Conservation (phyloP, 768 basidiomycete species). For the Nidula microcarpa region DNA sequence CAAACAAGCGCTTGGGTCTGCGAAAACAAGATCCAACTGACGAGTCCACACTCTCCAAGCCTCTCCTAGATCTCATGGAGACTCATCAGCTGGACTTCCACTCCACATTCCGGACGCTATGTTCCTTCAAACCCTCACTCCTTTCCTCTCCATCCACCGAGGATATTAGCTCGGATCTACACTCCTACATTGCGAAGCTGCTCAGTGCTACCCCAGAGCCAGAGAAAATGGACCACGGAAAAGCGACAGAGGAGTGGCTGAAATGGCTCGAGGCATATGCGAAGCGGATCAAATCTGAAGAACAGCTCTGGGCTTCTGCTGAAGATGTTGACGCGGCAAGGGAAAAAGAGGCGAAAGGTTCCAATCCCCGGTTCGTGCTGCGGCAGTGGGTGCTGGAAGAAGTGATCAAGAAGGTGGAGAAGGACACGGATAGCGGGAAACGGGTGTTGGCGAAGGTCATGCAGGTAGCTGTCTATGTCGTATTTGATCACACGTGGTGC, state of each 20-base stretch:
- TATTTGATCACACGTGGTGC: not conserved
- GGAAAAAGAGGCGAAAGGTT: conserved; percentile 44
- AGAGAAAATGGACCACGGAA: conserved; percentile 35
- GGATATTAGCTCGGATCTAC: conserved; percentile 19
- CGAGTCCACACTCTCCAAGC: conserved; percentile 55
- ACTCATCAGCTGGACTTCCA: conserved; percentile 83
- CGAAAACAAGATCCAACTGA: conserved; percentile 53
- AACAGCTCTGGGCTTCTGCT: conserved; percentile 34
- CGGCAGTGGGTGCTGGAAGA: conserved; percentile 97
- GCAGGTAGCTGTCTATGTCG: conserved; percentile 26
- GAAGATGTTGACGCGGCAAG: conserved; percentile 42
- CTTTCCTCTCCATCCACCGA: conserved; percentile 7
- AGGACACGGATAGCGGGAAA: conserved; percentile 60
- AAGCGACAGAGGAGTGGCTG: conserved; percentile 50
- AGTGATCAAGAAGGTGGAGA: conserved; percentile 74
- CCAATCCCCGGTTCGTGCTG: conserved; percentile 90
- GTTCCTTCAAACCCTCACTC: conserved; percentile 52
- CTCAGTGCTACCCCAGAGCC: conserved; percentile 47
- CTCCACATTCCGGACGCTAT: conserved; percentile 73
- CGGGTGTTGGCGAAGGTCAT: conserved; percentile 76
- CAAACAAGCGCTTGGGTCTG: conserved; percentile 70
- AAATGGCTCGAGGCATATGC: conserved; percentile 67
- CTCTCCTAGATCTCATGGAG: conserved; percentile 75
- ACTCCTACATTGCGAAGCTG: conserved; percentile 38
- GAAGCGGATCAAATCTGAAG: conserved; percentile 43